Base-by-base conservation (phyloP, 495 filamentous ascomycete species). In the Trichoderma reesei region DNA sequence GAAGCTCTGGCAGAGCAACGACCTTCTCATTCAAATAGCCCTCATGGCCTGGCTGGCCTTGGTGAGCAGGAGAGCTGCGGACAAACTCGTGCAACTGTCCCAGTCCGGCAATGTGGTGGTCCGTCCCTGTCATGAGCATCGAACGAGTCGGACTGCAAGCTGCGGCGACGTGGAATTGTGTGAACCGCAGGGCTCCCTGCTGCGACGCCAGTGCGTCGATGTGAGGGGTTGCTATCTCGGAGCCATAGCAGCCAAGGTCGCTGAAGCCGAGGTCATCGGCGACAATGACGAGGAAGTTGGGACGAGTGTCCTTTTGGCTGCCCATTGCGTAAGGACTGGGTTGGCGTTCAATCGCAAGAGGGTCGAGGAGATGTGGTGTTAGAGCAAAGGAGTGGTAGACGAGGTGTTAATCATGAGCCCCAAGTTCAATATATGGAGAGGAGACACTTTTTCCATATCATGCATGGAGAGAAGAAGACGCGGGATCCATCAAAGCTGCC, bases 181-280 rank as follows among this genome's bases (percentile, higher is more conserved):
- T 85, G 68, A 87, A 85, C 18, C 81, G 79, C 34, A 87, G 51
- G 0, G 51, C 33, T 10, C 51, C 70, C 8, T 83, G 83, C 65
- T 75, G 68, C 63, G 78, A 68, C 20, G 85, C 83, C 9, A 88
- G 73, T 39, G 77, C 73, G 67, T 86, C 80, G 48, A 88, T 75
- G 68, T 86, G 81, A 0, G 85, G 85, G 0, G 85, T 88, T 33
- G 77, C 75, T 68, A 87, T 87, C 71, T 87, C 85, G 68, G 82
- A 78, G 56, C 85, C 85, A 66, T 85, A 88, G 67, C 80, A 82
- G 46, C 78, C 76, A 61, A 85, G 77, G 65, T 87, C 85, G 26
- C 80, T 83, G 77, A 85, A 88, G 48, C 85, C 82, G 11, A 86
- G 75, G 68, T 88, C 85, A 69, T 88, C 85, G 62, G 82, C 84